Conservation (phyloP, 2,329 filamentous ascomycete genomes). For the Cryphonectria carpinicola region DNA sequence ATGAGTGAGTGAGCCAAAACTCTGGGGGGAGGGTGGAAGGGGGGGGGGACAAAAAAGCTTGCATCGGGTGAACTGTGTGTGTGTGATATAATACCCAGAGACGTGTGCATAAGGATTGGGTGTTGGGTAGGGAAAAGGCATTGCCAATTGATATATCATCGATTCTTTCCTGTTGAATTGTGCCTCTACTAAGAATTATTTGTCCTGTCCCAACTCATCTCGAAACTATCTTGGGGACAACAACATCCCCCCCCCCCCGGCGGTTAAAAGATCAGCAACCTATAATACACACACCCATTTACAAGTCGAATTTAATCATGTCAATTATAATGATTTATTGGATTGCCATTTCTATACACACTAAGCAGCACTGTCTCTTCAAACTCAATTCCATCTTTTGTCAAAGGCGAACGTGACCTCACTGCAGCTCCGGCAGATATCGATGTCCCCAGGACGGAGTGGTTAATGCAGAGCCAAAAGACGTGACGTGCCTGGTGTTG, state of each 20-base stretch:
- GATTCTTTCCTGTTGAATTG: not conserved
- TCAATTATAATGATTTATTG: not conserved
- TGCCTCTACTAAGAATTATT: not conserved
- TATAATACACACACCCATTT: not conserved
- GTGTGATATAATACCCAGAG: conserved; percentile 3
- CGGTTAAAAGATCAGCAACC: not conserved
- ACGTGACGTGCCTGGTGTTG: too few species aligned
- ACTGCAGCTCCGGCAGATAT: too few species aligned
- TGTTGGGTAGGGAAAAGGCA: conserved; percentile 1
- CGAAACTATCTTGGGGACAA: not conserved
- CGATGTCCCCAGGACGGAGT: too few species aligned
- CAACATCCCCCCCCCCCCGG: not conserved
- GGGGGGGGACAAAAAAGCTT: not conserved
- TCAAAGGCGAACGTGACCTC: too few species aligned
- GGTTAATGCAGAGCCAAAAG: too few species aligned
- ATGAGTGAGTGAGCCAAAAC: conserved; percentile 14
- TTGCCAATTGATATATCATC: not conserved
- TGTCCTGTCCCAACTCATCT: not conserved
- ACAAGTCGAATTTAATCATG: not conserved
- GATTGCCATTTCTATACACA: not conserved
- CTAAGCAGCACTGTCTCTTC: not conserved
- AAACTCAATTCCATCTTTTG: too few species aligned
- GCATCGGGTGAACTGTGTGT: not conserved
- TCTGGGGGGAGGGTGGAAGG: too few species aligned
- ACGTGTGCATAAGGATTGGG: not conserved